These are phyloP conservation scores for Paraglomus occultum DNA, from an alignment of 192 early-diverging fungal genomes.

Conservation along the genomic window DNA sequence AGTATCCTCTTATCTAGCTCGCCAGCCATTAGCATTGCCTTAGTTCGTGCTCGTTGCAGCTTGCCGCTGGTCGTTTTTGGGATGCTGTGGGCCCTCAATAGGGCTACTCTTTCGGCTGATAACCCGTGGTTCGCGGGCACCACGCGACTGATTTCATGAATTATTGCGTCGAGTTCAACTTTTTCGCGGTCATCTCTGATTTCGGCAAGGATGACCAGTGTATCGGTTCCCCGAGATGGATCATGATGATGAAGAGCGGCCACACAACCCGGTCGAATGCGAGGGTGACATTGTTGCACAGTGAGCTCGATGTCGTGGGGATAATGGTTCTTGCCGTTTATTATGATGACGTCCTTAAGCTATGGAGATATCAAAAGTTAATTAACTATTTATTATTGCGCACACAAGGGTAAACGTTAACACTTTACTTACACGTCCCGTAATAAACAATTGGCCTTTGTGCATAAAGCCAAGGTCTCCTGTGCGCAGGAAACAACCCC, in stretches of 20 bases:
- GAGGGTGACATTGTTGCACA: slow-evolving; percentile 15
- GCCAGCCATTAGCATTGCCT: slow-evolving; percentile 6
- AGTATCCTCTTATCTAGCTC: slow-evolving; percentile 23
- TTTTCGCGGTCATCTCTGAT: not conserved
- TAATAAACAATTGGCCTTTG: slow-evolving; percentile 21
- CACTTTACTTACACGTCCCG: slow-evolving; percentile 12
- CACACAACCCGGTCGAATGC: slow-evolving; percentile 18
- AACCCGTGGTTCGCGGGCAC: slow-evolving; percentile 18
- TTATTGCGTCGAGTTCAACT: not conserved
- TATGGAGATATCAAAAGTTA: not conserved
- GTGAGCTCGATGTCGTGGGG: slow-evolving; percentile 23
- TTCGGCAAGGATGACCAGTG: slow-evolving; percentile 5
- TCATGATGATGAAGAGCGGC: slow-evolving; percentile 23
- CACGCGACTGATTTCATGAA: not conserved
- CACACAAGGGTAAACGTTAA: not conserved
- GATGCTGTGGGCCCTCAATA: slow-evolving; percentile 2
- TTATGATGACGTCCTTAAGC: slow-evolving; percentile 24
- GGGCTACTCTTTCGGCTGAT: not conserved
- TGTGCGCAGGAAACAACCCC: slow-evolving; percentile 17
- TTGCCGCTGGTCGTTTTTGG: slow-evolving; percentile 26
- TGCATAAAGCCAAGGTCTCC: slow-evolving; percentile 24
- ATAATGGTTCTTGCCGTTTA: slow-evolving; percentile 27
- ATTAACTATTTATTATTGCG: too few species aligned
- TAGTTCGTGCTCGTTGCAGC: slow-evolving; percentile 1
- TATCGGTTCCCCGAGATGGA: slow-evolving; percentile 5